A percentile compares a stretch with the other conserved stretches of the same genome.
Evolutionary conservation across 176 grass and related monocot species (phyloP).

Genomic region (barley (Hordeum vulgare)): MorexV3_pseudomolecules_assembly NC_058522.1:457265689-457266188

Average conservation of each 20-base stretch:
- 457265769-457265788: neutral
- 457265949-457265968: neutral
- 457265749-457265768: neutral
- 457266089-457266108: slow-evolving; percentile 23
- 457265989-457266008: neutral
- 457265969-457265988: neutral
- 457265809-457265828: neutral
- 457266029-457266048: slow-evolving; percentile 29
- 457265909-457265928: neutral
- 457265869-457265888: neutral
- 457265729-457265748: neutral
- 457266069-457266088: slow-evolving; percentile 12
- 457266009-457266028: neutral
- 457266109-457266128: slow-evolving; percentile 26
- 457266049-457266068: neutral
- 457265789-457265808: slow-evolving; percentile 4
- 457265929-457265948: neutral
- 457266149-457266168: neutral
- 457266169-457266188: slow-evolving; percentile 5
- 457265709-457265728: neutral
- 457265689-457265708: slow-evolving; percentile 3
- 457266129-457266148: slow-evolving; percentile 12
- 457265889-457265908: slow-evolving; percentile 15
- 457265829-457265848: slow-evolving; percentile 25
- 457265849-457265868: neutral